Evolutionary conservation across 208 protist genomes (phyloP).

Genomic region (Leishmania tarentolae): DNA sequence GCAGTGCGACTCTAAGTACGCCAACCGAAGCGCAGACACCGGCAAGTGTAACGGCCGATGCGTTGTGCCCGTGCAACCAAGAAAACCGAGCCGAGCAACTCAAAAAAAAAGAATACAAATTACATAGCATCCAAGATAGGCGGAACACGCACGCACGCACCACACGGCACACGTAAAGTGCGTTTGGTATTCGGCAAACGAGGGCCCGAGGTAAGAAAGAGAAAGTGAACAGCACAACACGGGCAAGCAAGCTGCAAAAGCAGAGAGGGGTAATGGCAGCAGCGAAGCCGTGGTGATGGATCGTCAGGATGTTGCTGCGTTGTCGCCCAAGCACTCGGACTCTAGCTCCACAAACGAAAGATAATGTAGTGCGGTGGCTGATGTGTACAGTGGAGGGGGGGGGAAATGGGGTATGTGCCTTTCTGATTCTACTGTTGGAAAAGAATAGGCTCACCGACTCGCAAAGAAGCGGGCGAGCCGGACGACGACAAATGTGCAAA

Average conservation of each 20-base stretch:
- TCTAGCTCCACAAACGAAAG: not conserved
- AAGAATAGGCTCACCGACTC: not conserved
- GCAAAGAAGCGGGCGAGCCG: not conserved
- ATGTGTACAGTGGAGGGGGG: not conserved
- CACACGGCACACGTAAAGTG: not conserved
- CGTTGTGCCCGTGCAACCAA: not conserved
- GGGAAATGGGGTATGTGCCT: not conserved
- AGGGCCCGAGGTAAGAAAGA: not conserved
- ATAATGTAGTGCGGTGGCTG: not conserved
- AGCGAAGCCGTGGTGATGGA: not conserved
- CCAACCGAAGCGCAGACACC: not conserved
- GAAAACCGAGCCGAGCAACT: not conserved
- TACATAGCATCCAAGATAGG: not conserved
- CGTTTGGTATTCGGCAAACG: not conserved
- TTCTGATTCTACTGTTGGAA: not conserved
- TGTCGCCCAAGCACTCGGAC: not conserved
- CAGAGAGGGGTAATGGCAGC: not conserved
- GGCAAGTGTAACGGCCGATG: not conserved
- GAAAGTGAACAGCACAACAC: not conserved
- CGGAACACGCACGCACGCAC: not conserved
- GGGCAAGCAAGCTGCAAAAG: not conserved
- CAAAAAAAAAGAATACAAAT: not conserved
- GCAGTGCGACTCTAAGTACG: not conserved
- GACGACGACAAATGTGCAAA: not conserved
- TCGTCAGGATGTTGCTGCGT: not conserved